phyloP scores from a whole-genome alignment of 2,329 filamentous ascomycete genomes.

The Pseudogymnoascus sp. region DNA sequence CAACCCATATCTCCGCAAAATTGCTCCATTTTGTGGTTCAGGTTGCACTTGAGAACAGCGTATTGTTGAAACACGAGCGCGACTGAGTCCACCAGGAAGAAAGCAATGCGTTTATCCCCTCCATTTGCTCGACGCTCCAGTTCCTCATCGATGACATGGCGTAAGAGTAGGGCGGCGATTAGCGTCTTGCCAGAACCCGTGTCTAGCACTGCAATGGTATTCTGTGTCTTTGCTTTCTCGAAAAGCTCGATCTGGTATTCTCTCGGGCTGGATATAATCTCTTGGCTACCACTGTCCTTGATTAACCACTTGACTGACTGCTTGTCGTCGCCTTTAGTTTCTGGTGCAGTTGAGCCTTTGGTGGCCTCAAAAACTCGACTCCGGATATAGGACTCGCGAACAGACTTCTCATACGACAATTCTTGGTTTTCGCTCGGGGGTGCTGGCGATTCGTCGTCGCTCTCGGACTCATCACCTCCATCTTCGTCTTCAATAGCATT shows the following conservation, averaged over 20 bases:
- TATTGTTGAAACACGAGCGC: conserved; percentile 86
- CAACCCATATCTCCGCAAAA: conserved; percentile 65
- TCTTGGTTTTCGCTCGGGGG: neutral
- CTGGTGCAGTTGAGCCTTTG: conserved; percentile 19
- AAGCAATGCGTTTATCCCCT: conserved; percentile 57
- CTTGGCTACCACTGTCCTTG: conserved; percentile 29
- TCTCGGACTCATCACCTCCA: conserved; percentile 8
- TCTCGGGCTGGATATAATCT: conserved; percentile 68
- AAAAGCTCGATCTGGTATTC: conserved; percentile 93
- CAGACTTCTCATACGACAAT: conserved; percentile 36
- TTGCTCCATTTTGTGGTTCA: conserved; percentile 66
- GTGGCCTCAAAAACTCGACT: conserved; percentile 20
- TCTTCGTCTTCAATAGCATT: neutral
- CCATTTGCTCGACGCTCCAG: conserved; percentile 59
- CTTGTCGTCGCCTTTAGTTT: conserved; percentile 19
- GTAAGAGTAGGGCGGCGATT: conserved; percentile 82
- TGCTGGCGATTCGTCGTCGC: conserved; percentile 13
- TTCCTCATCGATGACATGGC: conserved; percentile 69
- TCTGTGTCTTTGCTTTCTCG: conserved; percentile 74
- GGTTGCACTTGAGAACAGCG: conserved; percentile 70
- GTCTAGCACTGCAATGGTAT: conserved; percentile 87
- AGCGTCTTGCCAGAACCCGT: conserved; percentile 96
- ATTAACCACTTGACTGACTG: conserved; percentile 28
- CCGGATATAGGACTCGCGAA: conserved; percentile 41
- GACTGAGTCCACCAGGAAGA: conserved; percentile 87